Conservation (phyloP, 495 filamentous ascomycete genomes). For the Talaromyces ruber region DNA sequence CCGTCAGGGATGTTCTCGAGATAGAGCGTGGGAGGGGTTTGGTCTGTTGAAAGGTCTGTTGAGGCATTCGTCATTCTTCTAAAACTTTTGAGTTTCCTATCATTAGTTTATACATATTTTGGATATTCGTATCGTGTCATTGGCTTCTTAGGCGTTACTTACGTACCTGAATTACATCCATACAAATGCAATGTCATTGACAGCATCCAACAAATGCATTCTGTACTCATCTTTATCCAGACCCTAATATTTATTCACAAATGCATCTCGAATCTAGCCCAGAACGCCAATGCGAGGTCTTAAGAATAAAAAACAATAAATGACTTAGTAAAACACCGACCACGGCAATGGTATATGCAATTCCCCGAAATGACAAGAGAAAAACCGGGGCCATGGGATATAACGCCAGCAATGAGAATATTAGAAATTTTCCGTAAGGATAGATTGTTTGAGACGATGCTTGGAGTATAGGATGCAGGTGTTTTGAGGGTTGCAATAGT, state of each 20-base stretch:
- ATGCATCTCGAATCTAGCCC: neutral
- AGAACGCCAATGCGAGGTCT: neutral
- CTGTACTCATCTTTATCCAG: neutral
- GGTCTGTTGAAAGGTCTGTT: neutral
- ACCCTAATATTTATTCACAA: neutral
- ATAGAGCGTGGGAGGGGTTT: conserved; percentile 16
- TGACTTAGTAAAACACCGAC: neutral
- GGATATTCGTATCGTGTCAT: neutral
- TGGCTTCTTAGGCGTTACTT: neutral
- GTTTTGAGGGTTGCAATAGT: conserved; percentile 7
- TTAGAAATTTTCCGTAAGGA: neutral
- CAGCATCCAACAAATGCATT: neutral
- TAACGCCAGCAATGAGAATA: neutral
- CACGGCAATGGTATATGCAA: neutral
- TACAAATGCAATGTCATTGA: neutral
- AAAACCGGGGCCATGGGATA: neutral
- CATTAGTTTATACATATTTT: neutral
- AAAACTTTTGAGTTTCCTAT: neutral
- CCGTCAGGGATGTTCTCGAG: conserved; percentile 22
- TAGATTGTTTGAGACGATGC: neutral
- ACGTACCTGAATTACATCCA: neutral
- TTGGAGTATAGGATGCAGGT: conserved; percentile 12
- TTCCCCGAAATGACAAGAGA: neutral
- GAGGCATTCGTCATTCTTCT: neutral
- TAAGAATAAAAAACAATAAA: neutral